Evolutionary conservation across 495 filamentous ascomycete genomes (phyloP).

Genomic region (Podospora didyma): DNA sequence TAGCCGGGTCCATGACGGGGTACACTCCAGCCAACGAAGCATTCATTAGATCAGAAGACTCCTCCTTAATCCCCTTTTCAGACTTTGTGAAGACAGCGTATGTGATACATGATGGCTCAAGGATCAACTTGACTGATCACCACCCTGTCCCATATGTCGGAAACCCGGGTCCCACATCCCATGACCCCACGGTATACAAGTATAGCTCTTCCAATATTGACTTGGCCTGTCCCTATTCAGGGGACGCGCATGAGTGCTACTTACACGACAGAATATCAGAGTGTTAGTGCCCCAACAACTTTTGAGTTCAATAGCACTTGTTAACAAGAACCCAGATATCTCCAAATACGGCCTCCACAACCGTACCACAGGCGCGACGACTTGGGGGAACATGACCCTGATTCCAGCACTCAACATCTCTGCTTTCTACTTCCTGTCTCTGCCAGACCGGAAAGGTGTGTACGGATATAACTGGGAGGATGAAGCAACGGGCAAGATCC

Average conservation of each 20-base stretch:
- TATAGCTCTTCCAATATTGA: too few species aligned
- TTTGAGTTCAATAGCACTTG: neutral
- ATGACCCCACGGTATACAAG: too few species aligned
- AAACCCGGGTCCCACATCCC: neutral
- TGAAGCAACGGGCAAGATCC: neutral
- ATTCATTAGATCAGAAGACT: neutral
- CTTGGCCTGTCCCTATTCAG: too few species aligned
- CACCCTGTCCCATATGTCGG: neutral
- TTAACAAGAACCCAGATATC: neutral
- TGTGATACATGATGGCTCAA: neutral
- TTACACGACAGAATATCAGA: neutral
- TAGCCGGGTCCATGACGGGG: neutral
- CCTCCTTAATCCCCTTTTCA: neutral
- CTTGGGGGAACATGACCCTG: neutral
- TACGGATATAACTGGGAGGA: neutral
- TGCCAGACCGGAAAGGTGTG: too few species aligned
- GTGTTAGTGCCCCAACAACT: neutral
- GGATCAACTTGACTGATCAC: neutral
- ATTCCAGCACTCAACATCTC: neutral
- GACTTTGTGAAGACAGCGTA: neutral
- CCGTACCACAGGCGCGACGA: neutral
- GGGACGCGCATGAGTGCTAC: too few species aligned
- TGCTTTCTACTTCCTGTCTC: neutral
- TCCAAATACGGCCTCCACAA: neutral
- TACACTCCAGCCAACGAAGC: neutral